Conservation (phyloP, 2,329 filamentous ascomycete species). For the Xylaria sp. region DNA sequence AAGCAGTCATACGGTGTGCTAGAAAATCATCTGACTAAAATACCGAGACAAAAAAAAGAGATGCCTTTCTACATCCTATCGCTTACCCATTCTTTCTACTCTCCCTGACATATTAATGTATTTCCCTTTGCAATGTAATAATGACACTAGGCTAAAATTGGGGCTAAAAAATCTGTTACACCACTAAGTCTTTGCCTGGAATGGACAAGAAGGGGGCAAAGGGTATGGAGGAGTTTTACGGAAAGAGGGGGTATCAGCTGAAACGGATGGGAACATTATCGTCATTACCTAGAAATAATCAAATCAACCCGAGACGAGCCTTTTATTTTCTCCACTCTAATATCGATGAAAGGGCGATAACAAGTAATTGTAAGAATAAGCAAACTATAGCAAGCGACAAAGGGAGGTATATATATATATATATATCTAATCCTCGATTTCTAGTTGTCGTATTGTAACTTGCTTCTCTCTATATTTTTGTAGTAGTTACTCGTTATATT, state of each 20-base stretch:
- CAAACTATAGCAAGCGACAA: too few species aligned
- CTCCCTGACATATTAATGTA: constrained; percentile 9
- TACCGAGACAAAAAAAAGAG: constrained; percentile 4
- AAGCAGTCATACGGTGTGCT: constrained; percentile 11
- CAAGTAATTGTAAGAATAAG: too few species aligned
- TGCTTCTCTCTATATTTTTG: too few species aligned
- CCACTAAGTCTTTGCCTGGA: constrained; percentile 27
- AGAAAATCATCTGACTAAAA: constrained; percentile 14
- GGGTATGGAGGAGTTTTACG: constrained; percentile 30
- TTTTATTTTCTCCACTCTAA: not conserved
- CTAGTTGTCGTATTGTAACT: too few species aligned
- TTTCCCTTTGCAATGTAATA: constrained; percentile 38
- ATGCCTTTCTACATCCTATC: constrained; percentile 9
- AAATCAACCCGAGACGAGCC: not conserved
- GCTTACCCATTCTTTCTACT: not conserved
- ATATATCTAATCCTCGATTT: too few species aligned
- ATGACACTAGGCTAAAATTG: constrained; percentile 15
- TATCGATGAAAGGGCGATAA: not conserved
- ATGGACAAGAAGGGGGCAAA: constrained; percentile 19
- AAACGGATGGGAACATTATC: constrained; percentile 12
- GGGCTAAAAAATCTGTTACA: constrained; percentile 9
- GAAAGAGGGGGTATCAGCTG: constrained; percentile 8
- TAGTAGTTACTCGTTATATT: too few species aligned
- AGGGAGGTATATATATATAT: too few species aligned
- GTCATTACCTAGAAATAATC: not conserved